These are phyloP conservation scores for Dendryphion nanum DNA, from an alignment of 2,329 filamentous ascomycete species.

Conservation along the genomic window DNA sequence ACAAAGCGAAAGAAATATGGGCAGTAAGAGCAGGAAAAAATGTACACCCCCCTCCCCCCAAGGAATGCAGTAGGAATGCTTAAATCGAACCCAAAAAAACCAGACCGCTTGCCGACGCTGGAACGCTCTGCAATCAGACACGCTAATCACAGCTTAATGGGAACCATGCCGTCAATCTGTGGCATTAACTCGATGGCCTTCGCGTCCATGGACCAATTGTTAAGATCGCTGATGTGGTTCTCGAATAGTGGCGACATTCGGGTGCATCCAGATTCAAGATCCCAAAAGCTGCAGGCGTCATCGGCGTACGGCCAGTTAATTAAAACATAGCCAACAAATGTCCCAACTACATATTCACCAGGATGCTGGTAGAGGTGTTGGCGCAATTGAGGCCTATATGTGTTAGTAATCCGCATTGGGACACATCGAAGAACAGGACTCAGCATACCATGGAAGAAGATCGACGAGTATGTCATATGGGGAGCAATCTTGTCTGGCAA, in stretches of 20 bases:
- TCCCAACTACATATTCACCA: slow-evolving; percentile 24
- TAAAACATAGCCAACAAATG: slow-evolving; percentile 28
- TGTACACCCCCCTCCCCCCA: too few relatives aligned
- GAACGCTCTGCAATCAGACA: too few relatives aligned
- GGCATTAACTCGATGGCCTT: slow-evolving; percentile 34
- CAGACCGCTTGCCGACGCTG: too few relatives aligned
- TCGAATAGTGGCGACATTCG: slow-evolving; percentile 35
- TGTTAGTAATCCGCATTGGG: neutral
- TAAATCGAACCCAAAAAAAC: too few relatives aligned
- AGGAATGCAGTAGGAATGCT: too few relatives aligned
- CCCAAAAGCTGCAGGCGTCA: slow-evolving; percentile 38
- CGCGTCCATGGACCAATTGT: slow-evolving; percentile 34
- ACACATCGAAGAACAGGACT: too few relatives aligned
- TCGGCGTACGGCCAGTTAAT: slow-evolving; percentile 36
- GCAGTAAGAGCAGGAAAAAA: too few relatives aligned
- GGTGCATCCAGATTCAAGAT: slow-evolving; percentile 33
- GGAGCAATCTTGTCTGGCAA: slow-evolving; percentile 27
- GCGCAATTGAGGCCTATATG: slow-evolving; percentile 32
- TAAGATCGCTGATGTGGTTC: slow-evolving; percentile 28
- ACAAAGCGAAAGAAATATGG: too few relatives aligned
- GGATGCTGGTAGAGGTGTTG: slow-evolving; percentile 33
- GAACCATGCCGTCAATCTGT: slow-evolving; percentile 31
- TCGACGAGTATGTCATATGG: slow-evolving; percentile 35
- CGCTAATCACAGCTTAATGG: too few relatives aligned
- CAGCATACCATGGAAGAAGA: slow-evolving; percentile 34